Conservation (phyloP, 2,329 filamentous ascomycete species). For the Fonsecaea monophora region DNA sequence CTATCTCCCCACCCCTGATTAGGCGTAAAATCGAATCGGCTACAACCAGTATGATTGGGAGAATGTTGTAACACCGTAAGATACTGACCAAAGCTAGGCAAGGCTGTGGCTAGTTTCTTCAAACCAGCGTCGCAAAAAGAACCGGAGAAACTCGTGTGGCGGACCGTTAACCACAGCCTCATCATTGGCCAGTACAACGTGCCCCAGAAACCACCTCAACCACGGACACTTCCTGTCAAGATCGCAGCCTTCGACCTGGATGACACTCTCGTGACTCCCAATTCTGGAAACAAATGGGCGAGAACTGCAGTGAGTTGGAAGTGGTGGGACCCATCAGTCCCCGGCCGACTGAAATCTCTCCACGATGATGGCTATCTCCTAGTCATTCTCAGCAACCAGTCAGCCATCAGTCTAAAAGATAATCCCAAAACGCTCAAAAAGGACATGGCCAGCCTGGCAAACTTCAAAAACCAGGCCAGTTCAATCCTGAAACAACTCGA, state of each 20-base stretch:
- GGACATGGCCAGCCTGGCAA: constrained; percentile 70
- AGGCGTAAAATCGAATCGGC: constrained; percentile 63
- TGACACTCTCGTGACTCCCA: constrained; percentile 81
- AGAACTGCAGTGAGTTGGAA: constrained; percentile 81
- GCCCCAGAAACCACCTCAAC: constrained; percentile 25
- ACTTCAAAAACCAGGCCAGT: constrained; percentile 83
- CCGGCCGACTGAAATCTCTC: constrained; percentile 69
- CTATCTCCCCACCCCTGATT: constrained; percentile 64
- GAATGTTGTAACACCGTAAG: background rate
- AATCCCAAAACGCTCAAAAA: constrained; percentile 73
- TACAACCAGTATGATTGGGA: constrained; percentile 56
- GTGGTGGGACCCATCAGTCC: constrained; percentile 84
- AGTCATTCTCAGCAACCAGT: constrained; percentile 88
- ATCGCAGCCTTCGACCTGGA: constrained; percentile 65
- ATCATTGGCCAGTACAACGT: constrained; percentile 73
- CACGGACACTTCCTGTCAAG: constrained; percentile 36
- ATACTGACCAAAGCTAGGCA: constrained; percentile 41
- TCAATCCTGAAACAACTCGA: constrained; percentile 74
- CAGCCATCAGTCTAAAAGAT: constrained; percentile 75
- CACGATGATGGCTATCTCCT: constrained; percentile 77
- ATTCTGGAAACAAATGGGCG: constrained; percentile 80
- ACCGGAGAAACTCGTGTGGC: constrained; percentile 76
- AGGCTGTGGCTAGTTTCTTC: constrained; percentile 82
- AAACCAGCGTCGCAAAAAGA: constrained; percentile 84
- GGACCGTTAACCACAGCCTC: constrained; percentile 69